Evolutionary conservation across 2,329 filamentous ascomycete species (phyloP).

Genomic region (Aspergillus sojae): DNA sequence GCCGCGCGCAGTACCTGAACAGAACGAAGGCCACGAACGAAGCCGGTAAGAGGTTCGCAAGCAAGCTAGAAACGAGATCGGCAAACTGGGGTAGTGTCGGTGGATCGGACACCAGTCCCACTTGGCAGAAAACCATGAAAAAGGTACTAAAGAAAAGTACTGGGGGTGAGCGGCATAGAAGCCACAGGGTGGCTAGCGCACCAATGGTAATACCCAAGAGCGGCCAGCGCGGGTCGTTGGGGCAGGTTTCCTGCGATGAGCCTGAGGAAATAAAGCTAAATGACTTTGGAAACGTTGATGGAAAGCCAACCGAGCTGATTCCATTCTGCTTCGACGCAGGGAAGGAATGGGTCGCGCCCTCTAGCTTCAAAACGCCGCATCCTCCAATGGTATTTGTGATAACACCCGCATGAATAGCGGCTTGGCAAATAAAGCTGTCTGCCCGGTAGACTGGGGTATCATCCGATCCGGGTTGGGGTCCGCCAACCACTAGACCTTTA

Average conservation of each 20-base stretch:
- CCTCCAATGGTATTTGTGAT: conserved; percentile 72
- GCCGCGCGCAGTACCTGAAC: conserved; percentile 77
- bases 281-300: conserved; percentile 85
- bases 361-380: conserved; percentile 76
- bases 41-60: conserved; percentile 83
- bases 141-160: conserved; percentile 87
- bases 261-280: conserved; percentile 73
- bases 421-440: conserved; percentile 83
- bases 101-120: conserved; percentile 86
- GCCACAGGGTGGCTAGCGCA: conserved; percentile 75
- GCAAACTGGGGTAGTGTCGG: conserved; percentile 69
- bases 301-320: conserved; percentile 75
- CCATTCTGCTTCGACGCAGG: conserved; percentile 68
- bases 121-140: conserved; percentile 81
- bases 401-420: conserved; percentile 82
- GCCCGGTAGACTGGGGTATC: conserved; percentile 72
- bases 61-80: conserved; percentile 72
- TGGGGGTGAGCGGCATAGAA: conserved; percentile 77
- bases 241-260: conserved; percentile 59
- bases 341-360: conserved; percentile 69
- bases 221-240: conserved; percentile 80
- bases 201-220: conserved; percentile 78
- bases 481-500: conserved; percentile 55
- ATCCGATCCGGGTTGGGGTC: conserved; percentile 41
- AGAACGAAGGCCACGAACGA: conserved; percentile 86